Percentiles rank a stretch among this genome's conserved stretches.
Conservation (phyloP, 1,284 basidiomycete species). For the Puccinia triticina region DNA sequence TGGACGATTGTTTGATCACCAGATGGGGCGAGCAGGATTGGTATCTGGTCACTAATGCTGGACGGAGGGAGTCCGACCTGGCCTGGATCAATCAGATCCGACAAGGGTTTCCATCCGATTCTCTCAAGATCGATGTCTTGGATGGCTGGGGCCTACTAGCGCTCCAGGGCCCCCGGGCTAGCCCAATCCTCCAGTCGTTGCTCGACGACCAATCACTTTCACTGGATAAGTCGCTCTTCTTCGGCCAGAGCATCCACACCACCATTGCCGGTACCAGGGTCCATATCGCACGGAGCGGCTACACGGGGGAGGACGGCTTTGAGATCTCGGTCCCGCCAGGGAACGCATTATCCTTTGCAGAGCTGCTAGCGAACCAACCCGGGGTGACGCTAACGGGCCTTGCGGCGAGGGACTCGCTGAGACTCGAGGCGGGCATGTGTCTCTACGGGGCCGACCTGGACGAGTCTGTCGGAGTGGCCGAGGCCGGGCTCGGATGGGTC, state of each 20-base stretch:
- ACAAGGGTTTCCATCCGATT: constrained; percentile 71
- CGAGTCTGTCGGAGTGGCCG: constrained; percentile 78
- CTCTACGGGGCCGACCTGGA: constrained; percentile 93
- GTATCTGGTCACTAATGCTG: constrained; percentile 97
- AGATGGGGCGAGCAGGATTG: constrained; percentile 60
- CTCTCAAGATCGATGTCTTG: constrained; percentile 66
- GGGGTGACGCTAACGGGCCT: constrained; percentile 86
- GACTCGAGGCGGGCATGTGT: constrained; percentile 97
- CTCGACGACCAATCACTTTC: constrained; percentile 72
- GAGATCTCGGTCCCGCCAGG: constrained; percentile 91
- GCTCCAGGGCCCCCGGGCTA: constrained; percentile 70
- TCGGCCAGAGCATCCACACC: constrained; percentile 77
- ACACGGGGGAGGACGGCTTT: constrained; percentile 98
- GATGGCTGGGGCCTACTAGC: constrained; percentile 87
- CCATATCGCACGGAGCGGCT: constrained; percentile 93
- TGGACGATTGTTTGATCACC: constrained; percentile 76
- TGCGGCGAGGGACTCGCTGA: constrained; percentile 87
- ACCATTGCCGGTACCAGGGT: constrained; percentile 61
- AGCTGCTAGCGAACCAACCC: constrained; percentile 67
- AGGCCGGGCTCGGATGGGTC: constrained; percentile 88
- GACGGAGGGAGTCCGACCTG: constrained; percentile 77
- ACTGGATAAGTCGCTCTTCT: constrained; percentile 73
- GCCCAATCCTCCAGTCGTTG: constrained; percentile 21
- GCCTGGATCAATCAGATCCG: constrained; percentile 75
- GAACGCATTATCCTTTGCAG: constrained; percentile 73